Conservation (phyloP, 257 asterid genomes). For the Phtheirospermum japonicum region DNA sequence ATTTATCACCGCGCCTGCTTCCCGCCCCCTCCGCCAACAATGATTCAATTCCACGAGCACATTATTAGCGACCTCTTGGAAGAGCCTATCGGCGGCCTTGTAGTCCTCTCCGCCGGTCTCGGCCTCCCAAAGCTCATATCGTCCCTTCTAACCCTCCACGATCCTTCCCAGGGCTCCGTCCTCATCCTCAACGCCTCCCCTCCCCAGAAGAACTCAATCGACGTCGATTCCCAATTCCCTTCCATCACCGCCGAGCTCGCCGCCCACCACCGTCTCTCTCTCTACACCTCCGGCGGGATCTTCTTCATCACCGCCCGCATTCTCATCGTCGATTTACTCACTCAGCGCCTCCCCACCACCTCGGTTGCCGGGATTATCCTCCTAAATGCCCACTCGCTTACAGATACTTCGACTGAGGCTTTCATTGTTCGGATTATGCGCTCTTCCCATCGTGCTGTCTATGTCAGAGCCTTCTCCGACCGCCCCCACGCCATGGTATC, state of each 20-base stretch:
- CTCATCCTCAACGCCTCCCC: slow-evolving; percentile 79
- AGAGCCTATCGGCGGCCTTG: slow-evolving; percentile 79
- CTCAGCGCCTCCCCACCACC: slow-evolving; percentile 65
- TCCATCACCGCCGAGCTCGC: slow-evolving; percentile 84
- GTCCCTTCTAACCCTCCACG: slow-evolving; percentile 77
- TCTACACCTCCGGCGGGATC: slow-evolving; percentile 74
- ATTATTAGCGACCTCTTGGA: slow-evolving; percentile 77
- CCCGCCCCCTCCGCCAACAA: slow-evolving; percentile 25
- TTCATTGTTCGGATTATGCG: slow-evolving; percentile 81
- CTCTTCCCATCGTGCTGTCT: slow-evolving; percentile 50
- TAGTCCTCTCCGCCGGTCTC: slow-evolving; percentile 79
- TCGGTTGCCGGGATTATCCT: slow-evolving; percentile 70
- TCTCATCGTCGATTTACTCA: slow-evolving; percentile 85
- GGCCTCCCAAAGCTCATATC: slow-evolving; percentile 74
- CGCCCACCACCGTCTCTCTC: slow-evolving; percentile 58
- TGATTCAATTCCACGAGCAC: slow-evolving; percentile 86
- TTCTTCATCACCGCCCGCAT: slow-evolving; percentile 79
- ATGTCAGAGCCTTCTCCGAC: slow-evolving; percentile 89
- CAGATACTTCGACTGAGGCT: slow-evolving; percentile 94
- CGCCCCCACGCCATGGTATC: slow-evolving; percentile 82
- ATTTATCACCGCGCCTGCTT: background rate
- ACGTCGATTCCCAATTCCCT: slow-evolving; percentile 33
- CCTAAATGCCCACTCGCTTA: slow-evolving; percentile 73
- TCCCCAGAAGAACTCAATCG: slow-evolving; percentile 57
- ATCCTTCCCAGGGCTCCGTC: slow-evolving; percentile 69